These are phyloP conservation scores for Globisporangium irregulare DNA, from an alignment of 352 stramenopile species.

Conservation along the genomic window DNA sequence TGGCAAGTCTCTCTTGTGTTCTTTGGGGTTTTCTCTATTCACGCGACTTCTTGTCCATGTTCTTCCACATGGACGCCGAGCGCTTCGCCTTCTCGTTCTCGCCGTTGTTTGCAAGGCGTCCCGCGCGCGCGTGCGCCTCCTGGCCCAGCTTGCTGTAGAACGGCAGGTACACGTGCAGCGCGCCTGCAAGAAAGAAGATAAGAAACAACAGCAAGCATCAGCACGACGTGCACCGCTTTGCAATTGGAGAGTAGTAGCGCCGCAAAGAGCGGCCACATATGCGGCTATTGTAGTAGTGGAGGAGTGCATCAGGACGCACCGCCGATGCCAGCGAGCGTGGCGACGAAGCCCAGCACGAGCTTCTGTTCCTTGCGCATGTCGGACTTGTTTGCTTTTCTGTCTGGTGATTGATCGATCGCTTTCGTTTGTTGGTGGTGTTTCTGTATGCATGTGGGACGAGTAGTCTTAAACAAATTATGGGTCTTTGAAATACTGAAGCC, in stretches of 20 bases:
- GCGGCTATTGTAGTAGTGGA: too few relatives aligned
- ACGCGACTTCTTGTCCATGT: conserved; percentile 28
- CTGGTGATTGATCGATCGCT: too few relatives aligned
- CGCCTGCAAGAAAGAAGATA: conserved; percentile 9
- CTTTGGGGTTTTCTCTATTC: conserved; percentile 6
- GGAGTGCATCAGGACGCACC: conserved; percentile 12
- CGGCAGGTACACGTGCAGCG: conserved; percentile 34
- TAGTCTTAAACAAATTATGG: too few relatives aligned
- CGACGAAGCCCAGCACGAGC: conserved; percentile 28
- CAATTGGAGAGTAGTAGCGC: too few relatives aligned
- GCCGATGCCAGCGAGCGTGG: conserved; percentile 24
- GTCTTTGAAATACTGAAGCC: too few relatives aligned
- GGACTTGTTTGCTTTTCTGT: too few relatives aligned
- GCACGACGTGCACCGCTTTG: too few relatives aligned
- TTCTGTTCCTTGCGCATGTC: conserved; percentile 34
- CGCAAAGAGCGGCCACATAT: too few relatives aligned
- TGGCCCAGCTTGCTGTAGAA: conserved; percentile 38
- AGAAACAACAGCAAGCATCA: neutral
- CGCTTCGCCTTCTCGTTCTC: conserved; percentile 10
- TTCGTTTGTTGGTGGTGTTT: too few relatives aligned
- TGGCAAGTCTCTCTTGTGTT: too few relatives aligned
- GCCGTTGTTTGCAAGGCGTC: neutral
- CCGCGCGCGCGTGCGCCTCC: conserved; percentile 29
- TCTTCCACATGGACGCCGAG: conserved; percentile 46
- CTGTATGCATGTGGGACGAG: too few relatives aligned